Conservation (phyloP, 1,284 basidiomycete genomes). For the Trametes versicolor region DNA sequence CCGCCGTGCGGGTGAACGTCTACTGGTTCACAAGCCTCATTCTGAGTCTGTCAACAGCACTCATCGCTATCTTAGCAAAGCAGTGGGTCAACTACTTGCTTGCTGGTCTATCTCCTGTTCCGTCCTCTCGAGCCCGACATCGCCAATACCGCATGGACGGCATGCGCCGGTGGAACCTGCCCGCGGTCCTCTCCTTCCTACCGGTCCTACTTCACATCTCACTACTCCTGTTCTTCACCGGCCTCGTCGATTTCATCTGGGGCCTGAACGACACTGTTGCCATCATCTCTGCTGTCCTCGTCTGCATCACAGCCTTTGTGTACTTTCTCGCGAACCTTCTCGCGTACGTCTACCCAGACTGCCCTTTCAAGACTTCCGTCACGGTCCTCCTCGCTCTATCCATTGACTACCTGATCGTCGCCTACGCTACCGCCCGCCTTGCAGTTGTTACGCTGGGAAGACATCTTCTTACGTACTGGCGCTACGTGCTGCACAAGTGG, state of each 20-base stretch:
- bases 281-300: slow-evolving; percentile 14
- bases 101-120: slow-evolving; percentile 18
- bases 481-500: too few species aligned
- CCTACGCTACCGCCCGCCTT: not conserved
- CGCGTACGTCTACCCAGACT: slow-evolving; percentile 25
- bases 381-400: slow-evolving; percentile 10
- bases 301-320: slow-evolving; percentile 13
- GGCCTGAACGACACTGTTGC: slow-evolving; percentile 16
- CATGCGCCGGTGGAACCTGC: slow-evolving; percentile 25
- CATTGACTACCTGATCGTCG: not conserved
- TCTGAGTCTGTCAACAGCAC: slow-evolving; percentile 24
- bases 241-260: slow-evolving; percentile 30
- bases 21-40: slow-evolving; percentile 33
- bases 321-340: slow-evolving; percentile 20
- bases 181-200: slow-evolving; percentile 18
- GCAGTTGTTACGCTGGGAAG: not conserved
- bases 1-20: slow-evolving; percentile 26
- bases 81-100: slow-evolving; percentile 27
- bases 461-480: too few species aligned
- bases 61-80: slow-evolving; percentile 28
- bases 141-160: slow-evolving; percentile 28
- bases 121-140: slow-evolving; percentile 10
- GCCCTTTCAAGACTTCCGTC: slow-evolving; percentile 29
- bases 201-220: slow-evolving; percentile 29
- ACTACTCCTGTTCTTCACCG: slow-evolving; percentile 30